These are phyloP conservation scores for Leishmania mexicana DNA, from an alignment of 208 protist species.

Conservation along the genomic window DNA sequence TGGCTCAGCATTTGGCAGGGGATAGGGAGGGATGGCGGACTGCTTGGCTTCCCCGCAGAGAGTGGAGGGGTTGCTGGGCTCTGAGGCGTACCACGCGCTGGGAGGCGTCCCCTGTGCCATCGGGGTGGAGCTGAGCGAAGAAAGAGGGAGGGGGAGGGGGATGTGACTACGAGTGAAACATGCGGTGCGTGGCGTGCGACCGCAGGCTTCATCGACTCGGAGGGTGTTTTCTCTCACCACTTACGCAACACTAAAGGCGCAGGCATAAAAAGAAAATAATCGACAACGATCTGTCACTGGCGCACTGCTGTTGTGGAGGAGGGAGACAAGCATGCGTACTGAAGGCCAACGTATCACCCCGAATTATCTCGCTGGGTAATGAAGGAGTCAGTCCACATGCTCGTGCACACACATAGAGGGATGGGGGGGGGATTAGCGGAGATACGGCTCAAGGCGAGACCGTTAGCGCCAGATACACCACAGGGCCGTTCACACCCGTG, in stretches of 20 bases:
- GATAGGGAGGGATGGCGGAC: not conserved
- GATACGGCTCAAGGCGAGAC: not conserved
- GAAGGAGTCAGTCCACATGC: not conserved
- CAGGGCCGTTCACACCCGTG: conserved; percentile 4
- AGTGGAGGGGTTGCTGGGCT: not conserved
- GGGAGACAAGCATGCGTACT: not conserved
- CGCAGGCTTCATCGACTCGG: not conserved
- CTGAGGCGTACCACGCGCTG: not conserved
- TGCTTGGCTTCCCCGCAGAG: not conserved
- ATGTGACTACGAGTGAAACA: not conserved
- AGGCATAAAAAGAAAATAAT: not conserved
- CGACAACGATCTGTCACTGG: not conserved
- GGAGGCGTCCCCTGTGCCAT: not conserved
- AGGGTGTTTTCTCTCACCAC: not conserved
- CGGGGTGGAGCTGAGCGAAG: not conserved
- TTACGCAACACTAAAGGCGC: not conserved
- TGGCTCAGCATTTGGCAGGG: not conserved
- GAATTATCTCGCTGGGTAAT: not conserved
- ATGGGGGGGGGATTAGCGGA: not conserved
- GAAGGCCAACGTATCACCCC: not conserved
- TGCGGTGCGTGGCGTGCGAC: not conserved
- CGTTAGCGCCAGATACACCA: conserved; percentile 18
- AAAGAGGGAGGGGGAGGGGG: not conserved
- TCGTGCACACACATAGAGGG: not conserved
- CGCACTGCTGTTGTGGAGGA: not conserved